These are phyloP conservation scores for Penicillium sp. DNA, from an alignment of 2,329 filamentous ascomycete species.

Conservation along the genomic window DNA sequence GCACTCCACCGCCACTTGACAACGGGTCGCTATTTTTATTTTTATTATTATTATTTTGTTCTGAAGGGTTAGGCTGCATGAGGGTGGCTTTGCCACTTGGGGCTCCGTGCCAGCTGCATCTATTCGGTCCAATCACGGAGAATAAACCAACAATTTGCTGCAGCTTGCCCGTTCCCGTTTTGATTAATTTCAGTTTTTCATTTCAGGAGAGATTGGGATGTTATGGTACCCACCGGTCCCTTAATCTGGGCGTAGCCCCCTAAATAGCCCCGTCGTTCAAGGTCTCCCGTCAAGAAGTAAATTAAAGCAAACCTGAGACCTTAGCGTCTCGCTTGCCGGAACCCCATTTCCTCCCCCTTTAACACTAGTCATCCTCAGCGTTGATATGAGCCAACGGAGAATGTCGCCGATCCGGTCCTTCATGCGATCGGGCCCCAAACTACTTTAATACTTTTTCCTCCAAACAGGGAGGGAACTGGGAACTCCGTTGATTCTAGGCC, in stretches of 20 bases:
- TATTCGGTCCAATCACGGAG: slow-evolving; percentile 17
- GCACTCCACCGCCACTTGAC: slow-evolving; percentile 18
- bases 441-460: background rate
- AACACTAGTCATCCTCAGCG: background rate
- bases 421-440: background rate
- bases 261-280: slow-evolving; percentile 16
- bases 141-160: slow-evolving; percentile 4
- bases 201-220: background rate
- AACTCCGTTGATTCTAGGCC: background rate
- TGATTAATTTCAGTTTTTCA: background rate
- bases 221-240: slow-evolving; percentile 16
- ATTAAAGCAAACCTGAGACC: background rate
- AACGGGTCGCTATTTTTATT: background rate
- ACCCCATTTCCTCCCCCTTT: background rate
- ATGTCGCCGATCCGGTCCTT: slow-evolving; percentile 2
- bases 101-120: slow-evolving; percentile 14
- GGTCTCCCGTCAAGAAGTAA: background rate
- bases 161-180: slow-evolving; percentile 2
- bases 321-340: background rate
- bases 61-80: background rate
- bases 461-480: background rate
- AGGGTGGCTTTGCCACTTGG: slow-evolving; percentile 18
- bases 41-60: too few relatives aligned
- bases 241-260: slow-evolving; percentile 19
- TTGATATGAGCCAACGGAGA: too few relatives aligned